Base-by-base conservation (phyloP, 495 filamentous ascomycete species). In the Tuber calosporum region DNA sequence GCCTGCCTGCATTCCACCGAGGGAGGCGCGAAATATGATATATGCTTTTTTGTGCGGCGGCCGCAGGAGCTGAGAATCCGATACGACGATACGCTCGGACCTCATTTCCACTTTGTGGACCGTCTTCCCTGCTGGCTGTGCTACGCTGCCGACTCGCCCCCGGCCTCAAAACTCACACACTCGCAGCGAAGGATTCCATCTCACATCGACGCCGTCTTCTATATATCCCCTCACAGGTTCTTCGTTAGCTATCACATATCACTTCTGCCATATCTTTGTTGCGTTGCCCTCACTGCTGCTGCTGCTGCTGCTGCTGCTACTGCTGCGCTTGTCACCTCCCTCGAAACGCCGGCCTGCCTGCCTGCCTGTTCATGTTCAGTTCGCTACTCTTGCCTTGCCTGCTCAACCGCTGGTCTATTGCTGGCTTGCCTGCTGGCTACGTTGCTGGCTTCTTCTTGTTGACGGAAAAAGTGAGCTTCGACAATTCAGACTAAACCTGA, bases 11-110 rank as follows among this genome's bases (percentile, higher is more conserved):
- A 78, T 78, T 70, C 70, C 67, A 76, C 71, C 74, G 74, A 76
- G 74, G 73, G 71, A 76, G 71, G 76, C 76, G 70, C 76, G 70
- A 78, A 78, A 77, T 78, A 75, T 78, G 76, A 78, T 78, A 78
- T 73, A 38, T 62, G 53, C 53, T 62, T 62, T 62, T 62, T 62
- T 62, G 53, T 62, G 41, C 26, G 42, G 68, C 66, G 48, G 67
- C 70, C 73, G 53, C 53, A 77, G 72, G 73, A 77, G 75, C 75
- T 77, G 75, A 77, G 69, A 77, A 77, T 77, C 75, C 73, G 73
- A 78, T 78, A 77, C 74, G 73, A 39, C 58, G 74, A 77, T 77
- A 77, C 76, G 76, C 76, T 78, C 76, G 76, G 76, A 71, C 76
- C 76, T 20, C 41, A 70, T 73, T 37, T 78, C 34, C 34, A 48